A percentile compares a stretch with the other conserved stretches of the same genome.
These are phyloP conservation scores for Raphanus sativus DNA, from an alignment of 345 rosid species.

Conservation along the genomic window DNA sequence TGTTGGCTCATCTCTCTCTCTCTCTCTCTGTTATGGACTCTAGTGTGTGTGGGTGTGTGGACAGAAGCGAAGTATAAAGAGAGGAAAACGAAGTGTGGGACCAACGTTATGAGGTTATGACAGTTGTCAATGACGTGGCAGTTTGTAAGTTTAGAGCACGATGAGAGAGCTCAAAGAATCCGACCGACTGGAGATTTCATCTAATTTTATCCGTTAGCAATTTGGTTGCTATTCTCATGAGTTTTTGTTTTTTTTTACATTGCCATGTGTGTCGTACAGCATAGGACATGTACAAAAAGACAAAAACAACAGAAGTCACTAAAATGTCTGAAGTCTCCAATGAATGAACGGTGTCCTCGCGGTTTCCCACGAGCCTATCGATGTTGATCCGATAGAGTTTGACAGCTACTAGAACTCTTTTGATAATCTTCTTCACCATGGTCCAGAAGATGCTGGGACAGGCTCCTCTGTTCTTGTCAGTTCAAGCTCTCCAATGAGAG, in stretches of 20 bases:
- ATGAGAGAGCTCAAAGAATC: neutral
- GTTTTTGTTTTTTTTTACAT: neutral
- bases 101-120: neutral
- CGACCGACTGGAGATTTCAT: neutral
- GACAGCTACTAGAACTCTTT: neutral
- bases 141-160: neutral
- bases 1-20: constrained; percentile 71
- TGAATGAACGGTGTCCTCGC: neutral
- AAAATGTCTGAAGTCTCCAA: no score
- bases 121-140: neutral
- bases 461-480: neutral
- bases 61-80: neutral
- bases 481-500: neutral
- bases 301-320: neutral
- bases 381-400: neutral
- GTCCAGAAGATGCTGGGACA: neutral
- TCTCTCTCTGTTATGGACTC: neutral
- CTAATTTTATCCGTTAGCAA: neutral
- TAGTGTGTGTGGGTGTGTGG: neutral
- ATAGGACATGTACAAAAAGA: neutral
- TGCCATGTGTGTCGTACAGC: neutral
- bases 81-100: neutral
- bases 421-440: neutral
- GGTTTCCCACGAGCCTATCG: neutral
- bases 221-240: neutral